Evolutionary conservation across 257 asterid genomes (phyloP), one percentile per base, ranked within the genome.

Genomic region (Ophiorrhiza pumila): DNA sequence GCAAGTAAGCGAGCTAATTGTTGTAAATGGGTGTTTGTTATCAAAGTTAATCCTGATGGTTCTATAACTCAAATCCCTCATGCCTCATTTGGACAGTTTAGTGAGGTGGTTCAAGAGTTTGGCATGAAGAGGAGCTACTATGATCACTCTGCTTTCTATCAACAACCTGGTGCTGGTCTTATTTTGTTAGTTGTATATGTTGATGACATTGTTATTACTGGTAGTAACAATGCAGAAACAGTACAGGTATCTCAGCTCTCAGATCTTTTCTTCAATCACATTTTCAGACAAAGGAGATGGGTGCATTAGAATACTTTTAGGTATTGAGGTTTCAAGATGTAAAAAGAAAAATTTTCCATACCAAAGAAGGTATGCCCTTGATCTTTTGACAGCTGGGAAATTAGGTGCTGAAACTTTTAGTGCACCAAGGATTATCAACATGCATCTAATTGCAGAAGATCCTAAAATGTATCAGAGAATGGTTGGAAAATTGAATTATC

Each of bases 11-110:
- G 12, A 14, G 58, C 71, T 25, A 27, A 45, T 46, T 41, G 71
- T 1, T 43, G 39, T 27, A 67, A 43, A 46, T 43, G 57, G 58
- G 41, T 45, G 3, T 46, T 67, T 34, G 29, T 7, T 6, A 32
- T 60, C 9, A 60, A 60, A 32, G 41, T 25, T 13, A 60, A 60
- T 7, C 66, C 42, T 23, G 53, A 75, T 65, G 74, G 71, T 0
- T 52, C 50, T 7, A 7, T 75, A 1, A 23, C 66, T 13, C 49
- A 12, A 12, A 37, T 3, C 7, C 4, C 42, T 37, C 42, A 7
- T 37, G 42, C 42, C 7, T 37, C 4, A 7, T 37, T 37, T 37
- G 42, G 42, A 37, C 3, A 37, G 7, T 37, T 37, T 37, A 37
- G 42, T 37, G 4, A 37, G 7, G 42, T 3, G 7, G 42, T 37